These are phyloP conservation scores for Spirogloea muscicola DNA, from an alignment of 139 green algal genomes.

Conservation along the genomic window DNA sequence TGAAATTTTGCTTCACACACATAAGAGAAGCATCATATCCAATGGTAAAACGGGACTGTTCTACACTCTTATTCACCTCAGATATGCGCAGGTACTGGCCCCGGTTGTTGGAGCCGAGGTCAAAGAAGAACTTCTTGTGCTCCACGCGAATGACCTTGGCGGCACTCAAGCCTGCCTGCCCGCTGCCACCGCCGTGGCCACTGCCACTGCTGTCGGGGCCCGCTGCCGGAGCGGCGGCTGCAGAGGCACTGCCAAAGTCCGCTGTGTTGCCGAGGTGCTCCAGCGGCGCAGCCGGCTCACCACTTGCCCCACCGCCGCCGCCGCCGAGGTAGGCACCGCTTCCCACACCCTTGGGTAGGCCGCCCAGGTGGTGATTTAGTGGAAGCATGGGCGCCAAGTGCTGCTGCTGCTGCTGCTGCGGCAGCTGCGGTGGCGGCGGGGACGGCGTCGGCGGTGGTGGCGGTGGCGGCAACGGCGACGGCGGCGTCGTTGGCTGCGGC, in stretches of 20 bases:
- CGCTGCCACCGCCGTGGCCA: background rate
- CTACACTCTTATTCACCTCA: too few relatives aligned
- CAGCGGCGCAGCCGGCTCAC: background rate
- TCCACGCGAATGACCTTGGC: constrained; percentile 29
- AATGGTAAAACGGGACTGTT: too few relatives aligned
- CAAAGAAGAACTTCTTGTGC: constrained; percentile 48
- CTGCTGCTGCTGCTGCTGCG: too few relatives aligned
- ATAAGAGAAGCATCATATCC: too few relatives aligned
- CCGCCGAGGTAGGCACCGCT: background rate
- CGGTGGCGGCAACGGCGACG: too few relatives aligned
- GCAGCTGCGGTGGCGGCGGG: too few relatives aligned
- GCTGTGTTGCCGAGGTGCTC: background rate
- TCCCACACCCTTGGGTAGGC: background rate
- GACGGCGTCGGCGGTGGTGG: too few relatives aligned
- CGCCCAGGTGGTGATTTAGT: background rate
- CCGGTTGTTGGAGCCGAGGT: constrained; percentile 31
- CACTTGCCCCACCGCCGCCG: background rate
- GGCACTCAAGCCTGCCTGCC: background rate
- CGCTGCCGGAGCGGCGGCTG: background rate
- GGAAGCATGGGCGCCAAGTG: too few relatives aligned
- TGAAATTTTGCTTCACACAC: too few relatives aligned
- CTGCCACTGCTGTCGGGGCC: too few relatives aligned
- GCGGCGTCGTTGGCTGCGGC: too few relatives aligned
- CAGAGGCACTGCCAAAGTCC: background rate
- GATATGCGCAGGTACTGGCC: constrained; percentile 43